Evolutionary conservation across 2,329 filamentous ascomycete species (phyloP), one percentile per base, ranked within the genome.

Genomic region (Ciborinia camelliae): DNA sequence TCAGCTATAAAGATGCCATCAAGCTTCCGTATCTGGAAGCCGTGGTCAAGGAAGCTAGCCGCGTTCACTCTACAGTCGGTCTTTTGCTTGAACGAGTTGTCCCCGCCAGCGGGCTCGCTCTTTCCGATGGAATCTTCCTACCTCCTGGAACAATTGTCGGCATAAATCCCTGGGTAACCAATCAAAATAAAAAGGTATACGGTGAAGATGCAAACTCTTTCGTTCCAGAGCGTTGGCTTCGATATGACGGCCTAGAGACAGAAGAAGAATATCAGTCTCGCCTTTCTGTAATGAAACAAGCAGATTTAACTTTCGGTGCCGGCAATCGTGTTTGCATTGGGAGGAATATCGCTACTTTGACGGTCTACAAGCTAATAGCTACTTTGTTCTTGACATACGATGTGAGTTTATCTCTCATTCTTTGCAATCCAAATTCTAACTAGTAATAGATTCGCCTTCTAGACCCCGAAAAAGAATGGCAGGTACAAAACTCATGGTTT

Each of bases 361-460:
- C 80, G 67, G 77, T 76, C 3, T 79, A 79, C 67, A 84, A 84
- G 70, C 71, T 82, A 15, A 72, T 82, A 28, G 76, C 81, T 4
- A 81, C 79, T n/a, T 64, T 84, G 54, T 76, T 81, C 67, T 70
- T 68, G 9, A 75, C 69, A 48, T 84, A 81, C 68, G 74, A 81
- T 68, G 76, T 78, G 62, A 72, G 76, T 74, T 26, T 39, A 57
- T 50, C n/a, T 52, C 37, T 67, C 1, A n/a, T n/a, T 14, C 28
- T 30, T n/a, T 10, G 7, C 10, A 30, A n/a, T 1, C 4, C 28
- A n/a, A 23, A 23, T 35, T 14, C 23, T 30, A 4, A 57, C 37
- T 3, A 4, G 26, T 3, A 41, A 74, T 59, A 72, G 76, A 76
- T 79, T 64, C 72, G 73, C 14, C 72, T 79, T 14, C 75, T 74